A percentile compares a stretch with the other conserved stretches of the same genome.
These are phyloP conservation scores for Pleoardoris graminearum DNA, from an alignment of 2,329 filamentous ascomycete genomes.

Conservation along the genomic window DNA sequence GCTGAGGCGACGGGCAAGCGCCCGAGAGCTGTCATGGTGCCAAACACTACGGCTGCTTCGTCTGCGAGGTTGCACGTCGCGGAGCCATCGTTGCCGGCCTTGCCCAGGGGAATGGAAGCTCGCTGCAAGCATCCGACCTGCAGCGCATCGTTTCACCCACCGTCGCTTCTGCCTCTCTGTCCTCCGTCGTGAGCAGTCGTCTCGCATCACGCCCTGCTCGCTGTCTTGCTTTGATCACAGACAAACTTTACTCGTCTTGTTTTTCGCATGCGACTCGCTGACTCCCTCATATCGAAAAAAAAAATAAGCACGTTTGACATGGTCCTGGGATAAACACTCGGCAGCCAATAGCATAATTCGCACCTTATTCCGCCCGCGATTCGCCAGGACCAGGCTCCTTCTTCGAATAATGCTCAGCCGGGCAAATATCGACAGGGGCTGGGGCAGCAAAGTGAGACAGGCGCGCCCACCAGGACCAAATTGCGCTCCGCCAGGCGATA, in stretches of 20 bases:
- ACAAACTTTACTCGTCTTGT: not conserved
- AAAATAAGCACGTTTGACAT: slow-evolving; percentile 29
- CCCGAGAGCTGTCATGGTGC: slow-evolving; percentile 1
- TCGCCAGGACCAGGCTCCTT: slow-evolving; percentile 23
- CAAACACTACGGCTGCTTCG: slow-evolving; percentile 21
- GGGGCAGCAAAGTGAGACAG: slow-evolving; percentile 32
- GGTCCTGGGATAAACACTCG: slow-evolving; percentile 17
- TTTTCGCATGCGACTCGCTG: not conserved
- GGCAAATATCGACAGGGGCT: slow-evolving; percentile 25
- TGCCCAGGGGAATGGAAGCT: slow-evolving; percentile 35
- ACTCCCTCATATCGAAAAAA: slow-evolving; percentile 15
- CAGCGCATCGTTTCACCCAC: slow-evolving; percentile 33
- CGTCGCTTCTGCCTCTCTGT: slow-evolving; percentile 23
- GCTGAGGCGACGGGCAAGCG: slow-evolving; percentile 4
- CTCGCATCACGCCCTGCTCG: slow-evolving; percentile 16
- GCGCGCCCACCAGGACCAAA: slow-evolving; percentile 13
- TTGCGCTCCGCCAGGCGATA: slow-evolving; percentile 14
- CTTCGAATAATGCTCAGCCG: slow-evolving; percentile 9
- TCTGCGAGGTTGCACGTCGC: slow-evolving; percentile 17
- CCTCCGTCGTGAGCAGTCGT: slow-evolving; percentile 11
- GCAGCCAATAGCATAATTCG: slow-evolving; percentile 40
- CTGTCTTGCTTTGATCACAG: not conserved
- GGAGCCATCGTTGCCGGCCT: slow-evolving; percentile 24
- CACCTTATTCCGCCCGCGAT: slow-evolving; percentile 19
- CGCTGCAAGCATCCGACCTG: slow-evolving; percentile 28